Evolutionary conservation across 192 early-diverging fungal species (phyloP).

Genomic region (Coemansia erecta): DNA sequence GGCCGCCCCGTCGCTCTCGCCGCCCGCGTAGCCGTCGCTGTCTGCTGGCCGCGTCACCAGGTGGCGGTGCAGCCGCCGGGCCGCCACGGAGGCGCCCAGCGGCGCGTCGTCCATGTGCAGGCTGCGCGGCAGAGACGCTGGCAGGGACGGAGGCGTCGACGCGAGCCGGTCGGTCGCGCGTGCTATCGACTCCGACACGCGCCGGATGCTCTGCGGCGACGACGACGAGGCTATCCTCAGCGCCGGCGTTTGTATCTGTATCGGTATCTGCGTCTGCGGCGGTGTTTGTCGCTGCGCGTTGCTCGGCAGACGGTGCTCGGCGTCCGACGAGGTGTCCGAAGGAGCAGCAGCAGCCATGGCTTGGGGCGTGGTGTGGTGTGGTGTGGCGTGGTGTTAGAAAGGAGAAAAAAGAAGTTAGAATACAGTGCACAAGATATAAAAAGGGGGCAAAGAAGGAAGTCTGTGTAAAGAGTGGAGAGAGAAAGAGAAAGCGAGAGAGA

Average conservation of each 20-base stretch:
- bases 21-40: conserved; percentile 20
- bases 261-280: not conserved
- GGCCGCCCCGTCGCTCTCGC: conserved; percentile 29
- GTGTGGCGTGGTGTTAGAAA: not conserved
- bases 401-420: conserved; percentile 4
- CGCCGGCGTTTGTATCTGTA: no score
- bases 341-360: not conserved
- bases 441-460: conserved; percentile 2
- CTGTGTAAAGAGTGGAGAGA: not conserved
- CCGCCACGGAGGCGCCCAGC: conserved; percentile 33
- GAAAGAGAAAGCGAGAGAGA: not conserved
- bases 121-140: conserved; percentile 43
- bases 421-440: not conserved
- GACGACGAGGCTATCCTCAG: conserved; percentile 14
- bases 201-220: conserved; percentile 30
- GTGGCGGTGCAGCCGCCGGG: conserved; percentile 67
- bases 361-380: not conserved
- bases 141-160: conserved; percentile 32
- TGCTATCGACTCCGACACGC: conserved; percentile 19
- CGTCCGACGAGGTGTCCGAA: conserved; percentile 7
- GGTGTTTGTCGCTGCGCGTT: conserved; percentile 24
- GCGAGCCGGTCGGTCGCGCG: conserved; percentile 44
- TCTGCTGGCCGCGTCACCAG: conserved; percentile 57
- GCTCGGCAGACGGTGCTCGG: conserved; percentile 21
- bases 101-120: conserved; percentile 20